Base-by-base conservation (phyloP, 208 protist genomes). In the Acanthamoeba castellanii region DNA sequence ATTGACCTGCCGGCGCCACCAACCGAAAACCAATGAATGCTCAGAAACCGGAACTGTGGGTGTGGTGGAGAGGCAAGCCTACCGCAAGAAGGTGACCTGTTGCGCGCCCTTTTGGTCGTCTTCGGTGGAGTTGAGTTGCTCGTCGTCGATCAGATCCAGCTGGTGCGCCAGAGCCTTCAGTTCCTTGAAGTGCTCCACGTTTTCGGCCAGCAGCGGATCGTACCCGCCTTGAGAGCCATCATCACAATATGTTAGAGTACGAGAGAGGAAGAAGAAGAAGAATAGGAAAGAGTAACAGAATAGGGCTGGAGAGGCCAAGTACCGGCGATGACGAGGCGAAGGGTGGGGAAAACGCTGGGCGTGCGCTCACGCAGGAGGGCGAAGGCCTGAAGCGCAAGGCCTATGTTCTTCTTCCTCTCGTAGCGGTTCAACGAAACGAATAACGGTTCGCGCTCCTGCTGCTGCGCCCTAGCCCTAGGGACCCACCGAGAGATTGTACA, bases 321-420 rank as follows among this genome's bases (percentile, higher is more conserved):
- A 94, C 90, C 90, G 8, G 68, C 90, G 18, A 94, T 94, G 34
- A 94, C 72, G 18, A 94, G 68, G n/a, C 52, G 42, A 6, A 82
- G 45, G 7, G 30, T n/a, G 1, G 66, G 16, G 27, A 59, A 94
- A 13, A 89, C 8, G 42, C 45, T 1, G 3, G 90, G 90, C 6
- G 11, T 34, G 16, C 94, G 52, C 18, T 93, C 47, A 27, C 81
- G 5, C 13, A 97, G 42, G 55, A 93, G 16, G 45, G 68, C 74
- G n/a, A 98, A 97, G n/a, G 97, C 88, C 32, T 98, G 85, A 13
- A 99, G 70, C 18, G 99, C 99, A 1, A 99, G 95, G 66, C 84
- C 78, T 16, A 99, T 82, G 94, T 99, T 98, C 96, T 99, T 99
- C 96, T 99, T 99, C 11, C 97, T 95, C 96, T 99, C 99, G 96